phyloP scores from a whole-genome alignment of 176 grass and related monocot species.

The Lolium rigidum region DNA sequence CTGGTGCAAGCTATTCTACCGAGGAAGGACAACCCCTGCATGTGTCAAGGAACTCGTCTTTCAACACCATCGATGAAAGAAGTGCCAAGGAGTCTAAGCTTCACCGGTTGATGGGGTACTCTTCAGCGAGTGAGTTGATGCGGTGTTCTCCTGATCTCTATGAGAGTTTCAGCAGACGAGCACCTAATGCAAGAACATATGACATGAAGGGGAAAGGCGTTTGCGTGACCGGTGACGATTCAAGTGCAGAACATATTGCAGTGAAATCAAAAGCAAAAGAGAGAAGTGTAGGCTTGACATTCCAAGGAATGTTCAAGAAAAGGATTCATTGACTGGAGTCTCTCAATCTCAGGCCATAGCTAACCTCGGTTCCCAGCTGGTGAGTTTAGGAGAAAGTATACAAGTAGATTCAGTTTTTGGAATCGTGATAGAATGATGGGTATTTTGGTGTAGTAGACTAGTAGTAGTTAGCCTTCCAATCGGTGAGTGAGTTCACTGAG shows the following conservation, averaged over 20 bases:
- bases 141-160: slow-evolving; percentile 41
- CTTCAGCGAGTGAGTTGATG: slow-evolving; percentile 60
- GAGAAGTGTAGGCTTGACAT: slow-evolving; percentile 17
- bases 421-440: slow-evolving; percentile 15
- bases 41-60: slow-evolving; percentile 79
- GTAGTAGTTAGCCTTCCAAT: slow-evolving; percentile 5
- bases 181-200: background rate
- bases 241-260: background rate
- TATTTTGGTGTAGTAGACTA: slow-evolving; percentile 1
- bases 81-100: slow-evolving; percentile 52
- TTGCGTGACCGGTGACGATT: background rate
- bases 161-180: slow-evolving; percentile 47
- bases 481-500: slow-evolving; percentile 1
- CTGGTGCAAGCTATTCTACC: slow-evolving; percentile 54
- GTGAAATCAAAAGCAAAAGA: slow-evolving; percentile 37
- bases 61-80: slow-evolving; percentile 43
- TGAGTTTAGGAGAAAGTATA: slow-evolving; percentile 1
- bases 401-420: background rate
- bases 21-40: slow-evolving; percentile 59
- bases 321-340: slow-evolving; percentile 47
- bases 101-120: slow-evolving; percentile 85
- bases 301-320: slow-evolving; percentile 52
- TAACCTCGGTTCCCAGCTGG: background rate
- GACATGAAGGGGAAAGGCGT: slow-evolving; percentile 52
- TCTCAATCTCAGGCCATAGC: slow-evolving; percentile 20